Conservation (phyloP, 495 filamentous ascomycete species). For the Mytilinidion resinicola region DNA sequence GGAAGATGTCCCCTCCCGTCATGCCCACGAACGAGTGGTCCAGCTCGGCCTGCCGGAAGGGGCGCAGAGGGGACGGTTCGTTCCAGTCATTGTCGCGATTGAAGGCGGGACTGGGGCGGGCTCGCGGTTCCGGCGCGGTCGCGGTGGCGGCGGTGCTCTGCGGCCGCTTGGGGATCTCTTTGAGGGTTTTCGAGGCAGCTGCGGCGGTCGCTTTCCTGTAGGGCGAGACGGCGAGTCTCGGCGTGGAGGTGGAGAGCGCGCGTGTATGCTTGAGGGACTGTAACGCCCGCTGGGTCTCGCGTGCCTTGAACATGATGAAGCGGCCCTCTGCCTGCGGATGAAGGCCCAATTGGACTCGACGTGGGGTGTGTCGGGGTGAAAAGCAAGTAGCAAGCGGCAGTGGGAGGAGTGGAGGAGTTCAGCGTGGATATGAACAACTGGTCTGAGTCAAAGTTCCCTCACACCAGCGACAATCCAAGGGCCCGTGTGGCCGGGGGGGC, state of each 20-base stretch:
- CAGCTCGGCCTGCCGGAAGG: constrained; percentile 36
- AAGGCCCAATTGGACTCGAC: background rate
- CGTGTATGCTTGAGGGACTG: constrained; percentile 17
- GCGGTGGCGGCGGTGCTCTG: constrained; percentile 34
- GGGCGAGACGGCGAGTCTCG: constrained; percentile 32
- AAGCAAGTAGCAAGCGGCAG: background rate
- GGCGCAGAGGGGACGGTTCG: constrained; percentile 35
- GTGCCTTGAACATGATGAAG: constrained; percentile 11
- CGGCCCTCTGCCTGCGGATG: constrained; percentile 5
- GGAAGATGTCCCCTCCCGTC: constrained; percentile 94
- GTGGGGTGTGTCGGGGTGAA: background rate
- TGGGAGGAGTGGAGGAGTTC: background rate
- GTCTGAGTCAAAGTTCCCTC: no score
- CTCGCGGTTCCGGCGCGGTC: constrained; percentile 20
- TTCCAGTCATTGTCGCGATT: constrained; percentile 34
- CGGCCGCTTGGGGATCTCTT: constrained; percentile 21
- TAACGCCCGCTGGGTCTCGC: constrained; percentile 13
- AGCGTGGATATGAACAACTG: no score
- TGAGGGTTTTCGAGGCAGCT: constrained; percentile 23
- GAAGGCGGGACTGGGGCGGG: constrained; percentile 38
- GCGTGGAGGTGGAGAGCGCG: constrained; percentile 24
- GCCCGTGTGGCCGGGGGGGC: background rate
- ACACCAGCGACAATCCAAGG: background rate
- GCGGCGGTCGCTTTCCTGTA: constrained; percentile 27
- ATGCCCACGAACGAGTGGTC: constrained; percentile 73